Percentiles rank a stretch among this genome's conserved stretches.
phyloP scores from a whole-genome alignment of 2,329 filamentous ascomycete species.

The Aspergillus persii region DNA sequence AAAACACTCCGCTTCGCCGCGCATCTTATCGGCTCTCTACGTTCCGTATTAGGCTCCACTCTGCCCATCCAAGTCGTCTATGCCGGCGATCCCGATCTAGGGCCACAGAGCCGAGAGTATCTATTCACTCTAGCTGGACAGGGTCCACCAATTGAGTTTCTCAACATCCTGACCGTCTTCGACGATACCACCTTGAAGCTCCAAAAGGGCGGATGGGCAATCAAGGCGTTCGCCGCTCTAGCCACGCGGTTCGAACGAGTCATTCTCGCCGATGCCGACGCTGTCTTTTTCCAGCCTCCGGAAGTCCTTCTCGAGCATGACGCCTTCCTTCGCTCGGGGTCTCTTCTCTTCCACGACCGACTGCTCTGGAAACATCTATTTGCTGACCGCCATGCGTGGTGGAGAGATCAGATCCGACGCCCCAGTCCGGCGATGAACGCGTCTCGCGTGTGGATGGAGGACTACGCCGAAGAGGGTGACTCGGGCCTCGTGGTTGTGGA shows the following conservation, averaged over 20 bases:
- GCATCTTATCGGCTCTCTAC: conserved; percentile 4
- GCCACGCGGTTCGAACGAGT: conserved; percentile 6
- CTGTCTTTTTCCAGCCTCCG: conserved; percentile 6
- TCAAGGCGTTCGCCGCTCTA: conserved; percentile 9
- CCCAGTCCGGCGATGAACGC: not conserved
- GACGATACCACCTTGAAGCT: conserved; percentile 3
- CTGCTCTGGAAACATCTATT: conserved; percentile 3
- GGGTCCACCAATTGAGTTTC: conserved; percentile 5
- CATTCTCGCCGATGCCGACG: conserved; percentile 7
- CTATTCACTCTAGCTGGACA: not conserved
- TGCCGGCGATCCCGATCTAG: conserved; percentile 3
- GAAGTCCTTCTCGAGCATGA: conserved; percentile 7
- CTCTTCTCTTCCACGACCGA: conserved; percentile 7
- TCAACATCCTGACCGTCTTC: conserved; percentile 8
- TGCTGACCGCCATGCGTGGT: not conserved
- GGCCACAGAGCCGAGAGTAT: not conserved
- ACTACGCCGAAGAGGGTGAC: conserved; percentile 11
- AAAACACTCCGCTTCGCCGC: conserved; percentile 8
- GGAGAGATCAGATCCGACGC: conserved; percentile 1
- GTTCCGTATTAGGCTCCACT: conserved; percentile 3
- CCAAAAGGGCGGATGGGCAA: conserved; percentile 5
- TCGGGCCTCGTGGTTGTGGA: conserved; percentile 6
- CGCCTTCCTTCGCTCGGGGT: not conserved
- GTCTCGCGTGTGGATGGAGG: conserved; percentile 6
- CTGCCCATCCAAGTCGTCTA: conserved; percentile 9